Conservation (phyloP, 805 yeast species). For the Candida adriatica region DNA sequence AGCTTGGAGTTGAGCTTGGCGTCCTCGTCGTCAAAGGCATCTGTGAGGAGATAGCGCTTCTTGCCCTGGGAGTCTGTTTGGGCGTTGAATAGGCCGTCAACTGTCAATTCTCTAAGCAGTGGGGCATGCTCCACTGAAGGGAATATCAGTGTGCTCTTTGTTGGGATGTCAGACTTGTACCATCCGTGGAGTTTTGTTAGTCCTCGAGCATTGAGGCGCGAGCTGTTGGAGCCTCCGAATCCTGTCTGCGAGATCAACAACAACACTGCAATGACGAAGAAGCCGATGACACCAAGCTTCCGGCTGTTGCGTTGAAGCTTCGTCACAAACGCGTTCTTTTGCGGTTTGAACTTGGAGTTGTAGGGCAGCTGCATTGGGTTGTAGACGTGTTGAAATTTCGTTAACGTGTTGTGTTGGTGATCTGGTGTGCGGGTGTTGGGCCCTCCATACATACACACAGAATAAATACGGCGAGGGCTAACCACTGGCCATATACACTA, state of each 20-base stretch:
- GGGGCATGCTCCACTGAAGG: slow-evolving; percentile 75
- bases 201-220: slow-evolving; percentile 6
- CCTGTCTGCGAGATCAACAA: slow-evolving; percentile 6
- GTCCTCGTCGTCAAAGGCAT: slow-evolving; percentile 34
- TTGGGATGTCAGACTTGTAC: slow-evolving; percentile 37
- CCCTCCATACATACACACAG: too few species aligned
- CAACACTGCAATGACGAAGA: slow-evolving; percentile 3
- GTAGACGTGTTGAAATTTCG: too few species aligned
- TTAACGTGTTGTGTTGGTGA: too few species aligned
- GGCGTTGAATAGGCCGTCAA: slow-evolving; percentile 43
- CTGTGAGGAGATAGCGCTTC: slow-evolving; percentile 25
- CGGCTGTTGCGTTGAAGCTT: slow-evolving; percentile 10
- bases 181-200: slow-evolving; percentile 36
- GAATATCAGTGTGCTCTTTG: slow-evolving; percentile 49
- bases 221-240: slow-evolving; percentile 1
- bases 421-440: too few species aligned
- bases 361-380: slow-evolving; percentile 23
- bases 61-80: slow-evolving; percentile 40
- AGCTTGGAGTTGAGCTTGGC: slow-evolving; percentile 32
- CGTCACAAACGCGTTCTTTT: slow-evolving; percentile 10
- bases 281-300: slow-evolving; percentile 9
- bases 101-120: slow-evolving; percentile 47
- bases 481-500: too few species aligned
- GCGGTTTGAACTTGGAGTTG: slow-evolving; percentile 24
- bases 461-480: too few species aligned